Conservation (phyloP, 495 filamentous ascomycete species). For the Xylaria palmicola region DNA sequence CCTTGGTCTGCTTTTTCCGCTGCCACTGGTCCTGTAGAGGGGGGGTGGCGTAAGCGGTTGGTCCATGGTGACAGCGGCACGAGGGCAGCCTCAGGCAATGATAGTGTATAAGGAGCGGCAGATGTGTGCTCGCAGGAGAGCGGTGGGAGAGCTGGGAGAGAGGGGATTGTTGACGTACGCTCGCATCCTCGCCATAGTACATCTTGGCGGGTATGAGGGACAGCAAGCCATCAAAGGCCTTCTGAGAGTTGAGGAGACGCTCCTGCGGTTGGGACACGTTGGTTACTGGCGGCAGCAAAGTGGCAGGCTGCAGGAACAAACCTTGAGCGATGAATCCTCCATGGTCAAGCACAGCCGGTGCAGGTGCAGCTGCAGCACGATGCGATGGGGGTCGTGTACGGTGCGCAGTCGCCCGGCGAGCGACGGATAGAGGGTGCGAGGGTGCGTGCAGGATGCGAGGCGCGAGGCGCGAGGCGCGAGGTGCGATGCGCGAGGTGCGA, state of each 20-base stretch:
- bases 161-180: conserved; percentile 59
- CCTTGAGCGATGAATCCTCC: conserved; percentile 38
- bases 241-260: conserved; percentile 78
- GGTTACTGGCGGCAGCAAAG: conserved; percentile 19
- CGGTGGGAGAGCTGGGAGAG: neutral
- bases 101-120: neutral
- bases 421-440: too few relatives aligned
- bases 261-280: conserved; percentile 54
- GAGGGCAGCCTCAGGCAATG: neutral
- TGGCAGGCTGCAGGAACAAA: conserved; percentile 22
- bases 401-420: neutral
- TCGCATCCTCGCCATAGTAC: conserved; percentile 85
- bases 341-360: conserved; percentile 15
- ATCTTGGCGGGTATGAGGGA: conserved; percentile 90
- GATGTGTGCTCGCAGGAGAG: too few relatives aligned
- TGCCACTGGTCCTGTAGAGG: conserved; percentile 73
- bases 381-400: too few relatives aligned
- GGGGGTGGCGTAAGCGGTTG: conserved; percentile 19
- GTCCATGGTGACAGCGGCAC: neutral
- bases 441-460: neutral
- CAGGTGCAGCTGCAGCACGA: neutral
- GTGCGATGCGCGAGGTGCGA: neutral
- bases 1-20: conserved; percentile 84
- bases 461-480: neutral
- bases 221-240: conserved; percentile 86